Conservation (phyloP, 305 asterid species). For the Fraxinus albicans region DNA sequence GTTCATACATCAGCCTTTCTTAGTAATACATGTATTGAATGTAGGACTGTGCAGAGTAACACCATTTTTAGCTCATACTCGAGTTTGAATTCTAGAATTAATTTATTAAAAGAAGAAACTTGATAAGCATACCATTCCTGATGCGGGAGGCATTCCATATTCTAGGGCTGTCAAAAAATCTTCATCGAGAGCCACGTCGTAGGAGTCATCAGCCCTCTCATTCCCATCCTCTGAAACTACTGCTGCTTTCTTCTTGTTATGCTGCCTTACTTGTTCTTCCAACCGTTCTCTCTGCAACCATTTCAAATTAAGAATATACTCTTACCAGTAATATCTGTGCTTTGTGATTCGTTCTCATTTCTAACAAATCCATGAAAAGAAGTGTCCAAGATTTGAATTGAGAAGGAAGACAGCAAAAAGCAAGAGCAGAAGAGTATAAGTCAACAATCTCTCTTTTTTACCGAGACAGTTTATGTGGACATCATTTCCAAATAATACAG, state of each 20-base stretch:
- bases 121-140: slow-evolving; percentile 76
- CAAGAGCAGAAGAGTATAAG: neutral
- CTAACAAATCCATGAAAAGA: neutral
- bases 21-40: neutral
- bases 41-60: neutral
- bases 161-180: slow-evolving; percentile 93
- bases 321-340: neutral
- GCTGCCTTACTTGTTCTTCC: slow-evolving; percentile 98
- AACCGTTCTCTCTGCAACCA: slow-evolving; percentile 68
- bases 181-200: slow-evolving; percentile 85
- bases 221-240: slow-evolving; percentile 37
- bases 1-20: neutral
- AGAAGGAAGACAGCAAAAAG: neutral
- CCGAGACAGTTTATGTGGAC: neutral
- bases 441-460: neutral
- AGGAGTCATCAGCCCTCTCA: slow-evolving; percentile 50
- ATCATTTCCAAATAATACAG: neutral
- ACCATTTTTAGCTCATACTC: neutral
- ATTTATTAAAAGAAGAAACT: slow-evolving; percentile 5
- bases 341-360: neutral
- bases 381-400: neutral
- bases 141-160: slow-evolving; percentile 99
- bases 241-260: slow-evolving; percentile 59
- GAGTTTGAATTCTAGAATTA: neutral
- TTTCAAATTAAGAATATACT: slow-evolving; percentile 4